Base-by-base conservation (phyloP, 176 grass and related monocot species). In the Hordeum marinum region DNA sequence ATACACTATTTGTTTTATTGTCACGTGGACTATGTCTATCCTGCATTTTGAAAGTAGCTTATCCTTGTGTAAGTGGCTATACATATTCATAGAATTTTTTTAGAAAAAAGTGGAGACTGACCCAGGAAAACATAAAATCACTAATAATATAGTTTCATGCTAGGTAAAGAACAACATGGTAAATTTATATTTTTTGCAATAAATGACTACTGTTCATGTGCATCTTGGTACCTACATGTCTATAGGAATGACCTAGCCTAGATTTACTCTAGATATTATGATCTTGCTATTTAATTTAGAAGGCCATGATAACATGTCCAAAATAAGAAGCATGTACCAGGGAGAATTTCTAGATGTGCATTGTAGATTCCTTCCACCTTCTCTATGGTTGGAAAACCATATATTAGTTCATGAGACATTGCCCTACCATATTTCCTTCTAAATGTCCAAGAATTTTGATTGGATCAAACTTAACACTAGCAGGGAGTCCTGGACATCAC, bases 401-500 rank as follows among this genome's bases (percentile, higher is more conserved):
- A 83, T 45, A 98, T 95, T 21, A 98, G 72, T 9, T 85, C 35
- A 88, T 98, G 95, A 24, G 91, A 34, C 18, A 74, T 79, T 57
- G 45, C 17, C 89, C 7, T 14, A 87, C 89, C 78, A 89, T 64
- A 21, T 98, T 95, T 62, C 64, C 45, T 87, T 93, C 91, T 70
- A 98, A 76, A 86, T 98, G 93, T 79, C 93, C 70, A 18, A 95
- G 87, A 29, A 95, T 77, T 68, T 92, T 82, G 63, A 91, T 93
- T 6, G 95, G 93, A 77, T 98, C 95, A 91, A 95, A 98, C 83
- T 92, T 95, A 50, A 95, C 93, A 70, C 95, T 92, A 90, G 77
- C 89, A 63, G 95, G 93, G 14, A 95, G 80, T 55, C 93, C 93
- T 63, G 87, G 93, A 93, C 93, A 98, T 77, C 79, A 80, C 27